These are phyloP conservation scores for Lycium ferocissimum DNA, from an alignment of 257 asterid species.

Conservation along the genomic window DNA sequence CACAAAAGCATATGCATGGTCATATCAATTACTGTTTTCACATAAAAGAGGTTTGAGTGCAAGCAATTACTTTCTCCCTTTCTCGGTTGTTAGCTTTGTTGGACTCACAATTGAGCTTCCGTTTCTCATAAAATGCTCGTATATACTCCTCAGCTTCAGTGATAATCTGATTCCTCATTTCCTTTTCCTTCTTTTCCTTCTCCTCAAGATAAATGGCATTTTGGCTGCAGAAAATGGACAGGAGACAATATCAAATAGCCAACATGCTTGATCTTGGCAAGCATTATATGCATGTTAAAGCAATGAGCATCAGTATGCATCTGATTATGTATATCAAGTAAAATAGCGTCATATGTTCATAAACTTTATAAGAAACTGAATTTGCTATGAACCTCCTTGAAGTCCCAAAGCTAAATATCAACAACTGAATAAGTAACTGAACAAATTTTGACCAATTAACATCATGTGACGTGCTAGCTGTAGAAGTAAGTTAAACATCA, in stretches of 20 bases:
- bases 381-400: not conserved
- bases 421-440: not conserved
- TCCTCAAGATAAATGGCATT: slow-evolving; percentile 87
- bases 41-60: not conserved
- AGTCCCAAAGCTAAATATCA: not conserved
- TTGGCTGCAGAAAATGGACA: slow-evolving; percentile 54
- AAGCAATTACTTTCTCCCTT: slow-evolving; percentile 69
- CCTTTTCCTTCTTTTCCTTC: slow-evolving; percentile 92
- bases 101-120: slow-evolving; percentile 63
- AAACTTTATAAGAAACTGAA: not conserved
- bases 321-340: not conserved
- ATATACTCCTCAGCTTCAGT: slow-evolving; percentile 93
- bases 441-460: not conserved
- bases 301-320: not conserved
- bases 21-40: not conserved
- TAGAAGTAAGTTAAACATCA: slow-evolving; percentile 7
- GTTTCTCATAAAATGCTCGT: slow-evolving; percentile 72
- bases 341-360: not conserved
- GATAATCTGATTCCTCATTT: slow-evolving; percentile 74
- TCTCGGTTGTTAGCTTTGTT: slow-evolving; percentile 78
- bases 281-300: slow-evolving; percentile 4
- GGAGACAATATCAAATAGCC: not conserved
- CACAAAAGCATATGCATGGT: slow-evolving; percentile 22
- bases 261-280: not conserved
- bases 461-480: not conserved